Base-by-base conservation (phyloP, 2,329 filamentous ascomycete species). In the Anisogramma anomala region DNA sequence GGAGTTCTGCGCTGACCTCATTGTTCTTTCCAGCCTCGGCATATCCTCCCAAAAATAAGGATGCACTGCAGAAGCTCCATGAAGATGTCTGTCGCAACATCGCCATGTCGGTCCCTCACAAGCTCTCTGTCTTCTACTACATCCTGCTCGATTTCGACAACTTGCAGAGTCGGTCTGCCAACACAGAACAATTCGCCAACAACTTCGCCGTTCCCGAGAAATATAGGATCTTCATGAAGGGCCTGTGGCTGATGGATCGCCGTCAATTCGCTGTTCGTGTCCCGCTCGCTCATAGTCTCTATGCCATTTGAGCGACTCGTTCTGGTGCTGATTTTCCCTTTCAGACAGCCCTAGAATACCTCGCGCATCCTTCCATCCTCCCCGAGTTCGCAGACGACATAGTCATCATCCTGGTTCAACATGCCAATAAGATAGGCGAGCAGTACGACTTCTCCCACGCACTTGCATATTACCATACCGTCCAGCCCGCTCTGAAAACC, bases 351-450 rank as follows among this genome's bases (percentile, higher is more conserved):
- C 68, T 93, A 20, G 78, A 85, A 51, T 78, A 81, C 55, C 72
- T 94, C 11, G 79, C 84, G 3, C 81, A 91, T 52, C 85, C 86
- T 0, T 84, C 82, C 1, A 69, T 93, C 4, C 77, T 81, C 15
- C 79, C 83, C 26, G 86, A 86, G 40, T 93, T 91, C 53, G 74
- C 83, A 42, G 84, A 91, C 60, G 83, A 93, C 47, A 88, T 93
- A 39, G 69, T 91, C 50, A 71, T 72, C 19, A 71, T 72, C 4
- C 72, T 91, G 4, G 74, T 84, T 38, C 70, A 72, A 27, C 71
- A 77, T 48, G 68, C 77, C 17, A 62, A 72, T 27, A 63, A 68
- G 31, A 22, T 18, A 6, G 30, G 14, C 15, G 15, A 32, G 4
- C 30, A 32, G 15, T 63, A 70, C 42, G 78, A 85, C 54, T 73